Base-by-base conservation (phyloP, 371 early-diverging fungal genomes). In the Rhizomucor pusillus region DNA sequence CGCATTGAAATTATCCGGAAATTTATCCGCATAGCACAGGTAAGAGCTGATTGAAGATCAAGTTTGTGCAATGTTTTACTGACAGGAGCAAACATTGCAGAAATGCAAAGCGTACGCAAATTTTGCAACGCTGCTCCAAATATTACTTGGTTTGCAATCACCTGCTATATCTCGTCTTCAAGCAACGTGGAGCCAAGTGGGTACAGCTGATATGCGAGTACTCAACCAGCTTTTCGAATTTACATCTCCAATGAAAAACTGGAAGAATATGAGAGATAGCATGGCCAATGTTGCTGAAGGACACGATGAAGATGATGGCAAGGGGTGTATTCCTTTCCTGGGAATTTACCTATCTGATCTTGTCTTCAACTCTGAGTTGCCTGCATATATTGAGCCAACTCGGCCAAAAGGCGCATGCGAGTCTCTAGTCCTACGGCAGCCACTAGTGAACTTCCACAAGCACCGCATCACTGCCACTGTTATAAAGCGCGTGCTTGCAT, bases 1-100 rank as follows among this genome's bases (percentile, higher is more conserved):
- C 73, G 90, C 14, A 87, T 78, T 5, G 74, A 73, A 39, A 67
- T 88, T 13, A 73, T 89, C 33, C 87, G 88, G 51, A 84, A 83
- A 57, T 82, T 86, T 43, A 89, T 90, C 54, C 73, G 86, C 36
- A 65, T 90, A 18, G 90, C 89, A 7, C 78, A 79, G 69, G 85
- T 83, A 75, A 58, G 59, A 25, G 1, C 14, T 51, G 12, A 19
- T 29, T 29, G 5, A n/a, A 13, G 22, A 43, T 18, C 24, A 6
- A 22, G 19, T 6, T 5, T n/a, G n/a, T n/a, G n/a, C n/a, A n/a
- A n/a, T n/a, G n/a, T n/a, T n/a, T n/a, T n/a, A n/a, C n/a, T n/a
- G n/a, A n/a, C n/a, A n/a, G n/a, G n/a, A n/a, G n/a, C n/a, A n/a
- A n/a, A n/a, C n/a, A 41, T 1, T 51, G 22, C 51, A 86, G 83